These are phyloP conservation scores for Echinochloa phyllopogon DNA, from an alignment of 176 grass and related monocot genomes.

Conservation along the genomic window DNA sequence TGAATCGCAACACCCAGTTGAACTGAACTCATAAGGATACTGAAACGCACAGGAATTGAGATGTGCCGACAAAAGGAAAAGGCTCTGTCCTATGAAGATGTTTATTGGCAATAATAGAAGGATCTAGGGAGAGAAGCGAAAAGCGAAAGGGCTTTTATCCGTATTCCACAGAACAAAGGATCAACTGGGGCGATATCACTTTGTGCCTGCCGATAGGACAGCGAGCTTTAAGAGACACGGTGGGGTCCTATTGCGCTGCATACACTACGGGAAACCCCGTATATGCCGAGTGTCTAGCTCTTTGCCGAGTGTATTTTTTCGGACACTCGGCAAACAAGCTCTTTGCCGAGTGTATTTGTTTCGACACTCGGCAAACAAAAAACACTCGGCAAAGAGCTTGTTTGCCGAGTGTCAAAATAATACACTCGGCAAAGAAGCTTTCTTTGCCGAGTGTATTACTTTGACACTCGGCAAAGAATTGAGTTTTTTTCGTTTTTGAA, in stretches of 20 bases:
- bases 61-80: not conserved
- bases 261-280: too few species aligned
- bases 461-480: too few species aligned
- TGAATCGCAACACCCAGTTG: not conserved
- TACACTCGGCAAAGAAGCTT: too few species aligned
- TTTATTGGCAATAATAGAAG: conserved; percentile 13
- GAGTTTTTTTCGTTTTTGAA: too few species aligned
- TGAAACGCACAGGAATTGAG: not conserved
- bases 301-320: too few species aligned
- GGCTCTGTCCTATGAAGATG: not conserved
- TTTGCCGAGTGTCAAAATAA: too few species aligned
- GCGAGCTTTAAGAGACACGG: conserved; percentile 22
- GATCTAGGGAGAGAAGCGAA: not conserved
- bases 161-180: conserved; percentile 22
- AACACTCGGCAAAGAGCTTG: too few species aligned
- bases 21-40: not conserved
- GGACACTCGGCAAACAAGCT: too few species aligned
- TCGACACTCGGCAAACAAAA: too few species aligned
- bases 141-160: conserved; percentile 6
- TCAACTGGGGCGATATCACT: not conserved
- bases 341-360: too few species aligned
- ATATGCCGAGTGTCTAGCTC: too few species aligned
- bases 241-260: not conserved
- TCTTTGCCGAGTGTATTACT: too few species aligned
- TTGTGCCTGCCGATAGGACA: conserved; percentile 41